Base-by-base conservation (phyloP, 805 yeast genomes). In the Ogataea nakhonphanomensis region DNA sequence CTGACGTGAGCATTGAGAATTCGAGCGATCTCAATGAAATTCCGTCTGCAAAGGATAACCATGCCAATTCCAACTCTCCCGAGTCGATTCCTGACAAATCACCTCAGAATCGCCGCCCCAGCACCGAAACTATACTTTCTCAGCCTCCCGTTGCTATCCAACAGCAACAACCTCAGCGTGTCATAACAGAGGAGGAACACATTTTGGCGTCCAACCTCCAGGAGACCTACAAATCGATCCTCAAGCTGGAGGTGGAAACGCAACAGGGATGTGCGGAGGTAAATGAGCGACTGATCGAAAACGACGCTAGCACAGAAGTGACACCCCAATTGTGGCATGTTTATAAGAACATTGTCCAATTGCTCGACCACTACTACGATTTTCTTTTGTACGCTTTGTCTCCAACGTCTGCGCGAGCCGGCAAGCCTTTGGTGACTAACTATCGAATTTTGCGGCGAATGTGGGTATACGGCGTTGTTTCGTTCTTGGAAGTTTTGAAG, bases 401-500 rank as follows among this genome's bases (percentile, higher is more conserved):
- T 35, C 88, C 89, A 12, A 60, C 71, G 5, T 67, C 78, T 4
- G 81, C 84, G 25, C 81, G 78, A 55, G 79, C 89, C 3, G 93
- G 93, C 2, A 79, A 78, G 55, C 86, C 84, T 49, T 77, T 85
- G 34, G 85, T 85, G 7, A 83, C 81, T 48, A 75, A 83, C 29
- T 84, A 85, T 58, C 78, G 88, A 58, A 83, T 85, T 30, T 85
- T 86, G 25, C 70, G 91, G 52, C 67, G 93, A 51, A 70, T 85
- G 69, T 85, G 93, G 93, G 90, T 85, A 7, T 84, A 84, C 58
- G 95, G 95, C 20, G 79, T 86, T 10, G 90, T 84, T 11, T 86
- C 90, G 13, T 83, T 84, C 51, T 62, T 84, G 35, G 93, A 84
- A 57, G 88, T 84, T 6, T 64, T 84, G 53, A 84, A 84, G 56